Evolutionary conservation across 768 basidiomycete species (phyloP).

Genomic region (Tulasnella sp.): DNA sequence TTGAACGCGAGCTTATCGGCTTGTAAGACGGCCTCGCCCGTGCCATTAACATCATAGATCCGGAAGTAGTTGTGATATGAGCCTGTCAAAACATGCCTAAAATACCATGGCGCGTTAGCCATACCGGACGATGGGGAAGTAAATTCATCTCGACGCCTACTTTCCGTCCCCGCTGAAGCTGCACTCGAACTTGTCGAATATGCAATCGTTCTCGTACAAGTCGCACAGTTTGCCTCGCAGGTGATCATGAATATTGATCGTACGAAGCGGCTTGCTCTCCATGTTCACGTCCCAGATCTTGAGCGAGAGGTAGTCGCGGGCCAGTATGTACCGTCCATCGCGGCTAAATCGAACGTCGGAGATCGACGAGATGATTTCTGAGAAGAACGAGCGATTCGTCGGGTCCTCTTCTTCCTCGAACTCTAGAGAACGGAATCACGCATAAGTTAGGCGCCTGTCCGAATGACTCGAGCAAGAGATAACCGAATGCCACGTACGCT

Average conservation of each 20-base stretch:
- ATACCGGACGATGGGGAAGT: constrained; percentile 9
- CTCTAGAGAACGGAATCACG: constrained; percentile 36
- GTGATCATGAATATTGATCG: constrained; percentile 97
- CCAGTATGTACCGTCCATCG: constrained; percentile 93
- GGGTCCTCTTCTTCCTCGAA: constrained; percentile 99
- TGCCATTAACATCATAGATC: constrained; percentile 87
- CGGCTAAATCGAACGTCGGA: constrained; percentile 99
- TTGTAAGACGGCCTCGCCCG: constrained; percentile 86
- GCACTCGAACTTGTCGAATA: constrained; percentile 99
- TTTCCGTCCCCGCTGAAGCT: constrained; percentile 93
- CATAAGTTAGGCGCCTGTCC: not conserved
- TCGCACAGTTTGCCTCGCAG: constrained; percentile 95
- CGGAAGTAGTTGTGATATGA: constrained; percentile 99
- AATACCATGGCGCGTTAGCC: constrained; percentile 1
- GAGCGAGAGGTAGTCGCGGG: constrained; percentile 91
- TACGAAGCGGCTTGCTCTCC: constrained; percentile 93
- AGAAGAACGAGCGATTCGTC: constrained; percentile 95
- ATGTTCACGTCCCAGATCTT: constrained; percentile 99
- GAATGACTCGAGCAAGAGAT: constrained; percentile 6
- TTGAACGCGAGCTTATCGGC: constrained; percentile 99
- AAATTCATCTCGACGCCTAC: constrained; percentile 30
- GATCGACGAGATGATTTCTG: constrained; percentile 98
- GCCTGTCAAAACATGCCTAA: constrained; percentile 92
- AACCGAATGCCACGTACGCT: constrained; percentile 50
- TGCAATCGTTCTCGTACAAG: constrained; percentile 98